Evolutionary conservation across 257 asterid genomes (phyloP).

Genomic region (Nicotiana sylvestris): DNA sequence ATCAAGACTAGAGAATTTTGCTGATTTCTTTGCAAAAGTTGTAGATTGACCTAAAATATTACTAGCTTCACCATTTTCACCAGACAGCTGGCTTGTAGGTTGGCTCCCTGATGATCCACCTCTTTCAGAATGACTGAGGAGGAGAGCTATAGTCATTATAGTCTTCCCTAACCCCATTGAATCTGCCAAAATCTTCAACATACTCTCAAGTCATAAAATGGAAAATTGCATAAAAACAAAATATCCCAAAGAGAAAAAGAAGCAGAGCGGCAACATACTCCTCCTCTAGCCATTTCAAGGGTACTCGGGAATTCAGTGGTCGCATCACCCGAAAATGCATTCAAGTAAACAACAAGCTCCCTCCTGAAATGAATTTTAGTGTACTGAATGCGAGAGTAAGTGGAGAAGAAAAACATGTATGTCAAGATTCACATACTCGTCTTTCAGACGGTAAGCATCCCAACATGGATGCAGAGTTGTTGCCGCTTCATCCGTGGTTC

Average conservation of each 20-base stretch:
- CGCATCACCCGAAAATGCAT: constrained; percentile 93
- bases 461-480: constrained; percentile 90
- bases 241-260: constrained; percentile 15
- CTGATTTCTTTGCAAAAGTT: constrained; percentile 39
- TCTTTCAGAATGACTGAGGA: constrained; percentile 62
- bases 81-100: constrained; percentile 34
- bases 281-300: constrained; percentile 96
- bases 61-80: constrained; percentile 39
- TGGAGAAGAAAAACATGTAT: constrained; percentile 2
- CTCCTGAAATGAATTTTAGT: constrained; percentile 50
- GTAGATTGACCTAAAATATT: constrained; percentile 43
- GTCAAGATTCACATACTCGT: constrained; percentile 43
- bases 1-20: constrained; percentile 56
- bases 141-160: constrained; percentile 89
- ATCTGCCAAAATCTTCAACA: constrained; percentile 89
- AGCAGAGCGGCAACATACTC: constrained; percentile 58
- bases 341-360: constrained; percentile 64
- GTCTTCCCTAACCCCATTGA: constrained; percentile 99
- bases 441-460: constrained; percentile 84
- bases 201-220: constrained; percentile 27
- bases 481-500: constrained; percentile 60
- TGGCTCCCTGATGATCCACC: constrained; percentile 46
- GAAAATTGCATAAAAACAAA: constrained; percentile 10
- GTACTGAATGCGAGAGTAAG: constrained; percentile 5
- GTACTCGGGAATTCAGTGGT: constrained; percentile 86